These are phyloP conservation scores for Rhizophagus prolifer DNA, from an alignment of 192 early-diverging fungal species.

Conservation along the genomic window DNA sequence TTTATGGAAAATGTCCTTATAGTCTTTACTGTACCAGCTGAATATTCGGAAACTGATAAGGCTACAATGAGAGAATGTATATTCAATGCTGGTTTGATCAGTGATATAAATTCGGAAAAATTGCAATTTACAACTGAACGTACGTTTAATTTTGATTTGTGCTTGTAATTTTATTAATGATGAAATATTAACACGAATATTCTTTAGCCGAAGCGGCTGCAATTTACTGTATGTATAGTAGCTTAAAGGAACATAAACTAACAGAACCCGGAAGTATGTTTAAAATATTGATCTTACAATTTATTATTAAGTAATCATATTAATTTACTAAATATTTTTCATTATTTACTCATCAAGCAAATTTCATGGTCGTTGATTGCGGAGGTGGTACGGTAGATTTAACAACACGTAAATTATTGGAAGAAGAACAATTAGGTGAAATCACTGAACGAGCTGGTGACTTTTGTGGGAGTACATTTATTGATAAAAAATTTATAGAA, in stretches of 20 bases:
- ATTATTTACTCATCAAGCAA: slow-evolving; percentile 19
- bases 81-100: not conserved
- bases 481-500: slow-evolving; percentile 18
- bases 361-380: slow-evolving; percentile 59
- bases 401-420: slow-evolving; percentile 34
- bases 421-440: not conserved
- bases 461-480: not conserved
- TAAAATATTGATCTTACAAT: not conserved
- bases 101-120: too few relatives aligned
- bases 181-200: too few relatives aligned
- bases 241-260: not conserved
- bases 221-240: not conserved
- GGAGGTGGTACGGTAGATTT: slow-evolving; percentile 59
- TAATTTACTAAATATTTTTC: too few relatives aligned
- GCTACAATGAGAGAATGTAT: not conserved
- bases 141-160: too few relatives aligned
- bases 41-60: not conserved
- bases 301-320: not conserved
- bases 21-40: not conserved
- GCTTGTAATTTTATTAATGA: too few relatives aligned
- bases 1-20: not conserved
- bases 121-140: too few relatives aligned
- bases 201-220: slow-evolving; percentile 9
- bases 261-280: slow-evolving; percentile 2
- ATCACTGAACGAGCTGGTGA: not conserved